phyloP scores from a whole-genome alignment of 345 rosid species.

The Linum trigynum region DNA sequence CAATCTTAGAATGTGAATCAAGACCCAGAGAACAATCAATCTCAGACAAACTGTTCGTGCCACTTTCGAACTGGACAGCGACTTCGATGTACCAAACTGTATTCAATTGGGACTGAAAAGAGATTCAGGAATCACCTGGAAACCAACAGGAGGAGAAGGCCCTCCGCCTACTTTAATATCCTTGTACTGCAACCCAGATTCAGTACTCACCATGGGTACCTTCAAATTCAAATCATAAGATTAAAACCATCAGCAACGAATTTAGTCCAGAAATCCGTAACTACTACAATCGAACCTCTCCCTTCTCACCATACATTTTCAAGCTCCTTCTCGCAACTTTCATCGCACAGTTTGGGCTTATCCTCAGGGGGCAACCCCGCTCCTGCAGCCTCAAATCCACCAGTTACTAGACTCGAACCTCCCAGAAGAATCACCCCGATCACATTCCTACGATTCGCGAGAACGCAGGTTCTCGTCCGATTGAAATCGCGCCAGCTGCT shows the following conservation, averaged over 20 bases:
- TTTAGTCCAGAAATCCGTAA: not conserved
- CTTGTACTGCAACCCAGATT: conserved; percentile 79
- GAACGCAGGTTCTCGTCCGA: not conserved
- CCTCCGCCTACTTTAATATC: conserved; percentile 83
- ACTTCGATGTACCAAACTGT: not conserved
- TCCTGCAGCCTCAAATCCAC: conserved; percentile 32
- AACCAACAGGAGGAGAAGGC: conserved; percentile 85
- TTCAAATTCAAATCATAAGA: conserved; percentile 22
- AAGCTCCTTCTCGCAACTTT: conserved; percentile 76
- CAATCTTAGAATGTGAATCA: no score
- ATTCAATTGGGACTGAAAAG: not conserved
- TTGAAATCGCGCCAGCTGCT: not conserved
- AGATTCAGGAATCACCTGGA: conserved; percentile 42
- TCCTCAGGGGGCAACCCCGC: conserved; percentile 91
- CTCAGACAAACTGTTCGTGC: not conserved
- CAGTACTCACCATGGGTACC: conserved; percentile 88
- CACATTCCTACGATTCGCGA: conserved; percentile 40
- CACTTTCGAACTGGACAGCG: no score
- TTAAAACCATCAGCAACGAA: not conserved
- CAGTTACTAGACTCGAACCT: conserved; percentile 30
- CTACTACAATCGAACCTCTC: not conserved
- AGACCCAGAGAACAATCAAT: not conserved
- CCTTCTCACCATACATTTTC: conserved; percentile 95
- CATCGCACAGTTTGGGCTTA: conserved; percentile 70
- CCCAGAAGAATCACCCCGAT: conserved; percentile 48